phyloP scores from a whole-genome alignment of 192 early-diverging fungal species.

The Coemansia furcata region DNA sequence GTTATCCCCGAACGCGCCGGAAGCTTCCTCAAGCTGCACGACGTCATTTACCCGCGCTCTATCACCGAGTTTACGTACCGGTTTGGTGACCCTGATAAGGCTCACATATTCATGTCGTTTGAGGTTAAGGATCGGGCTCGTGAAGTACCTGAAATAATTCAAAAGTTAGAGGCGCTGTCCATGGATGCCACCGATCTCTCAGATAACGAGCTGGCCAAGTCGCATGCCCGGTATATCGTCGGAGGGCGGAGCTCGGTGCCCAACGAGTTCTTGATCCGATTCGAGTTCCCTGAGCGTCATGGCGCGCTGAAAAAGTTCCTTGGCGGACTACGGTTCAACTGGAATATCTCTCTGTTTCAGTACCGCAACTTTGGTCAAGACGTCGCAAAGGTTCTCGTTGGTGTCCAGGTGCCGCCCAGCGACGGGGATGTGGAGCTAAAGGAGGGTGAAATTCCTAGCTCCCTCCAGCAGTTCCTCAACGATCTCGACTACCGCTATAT shows the following conservation, averaged over 20 bases:
- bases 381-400: conserved; percentile 89
- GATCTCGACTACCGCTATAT: conserved; percentile 82
- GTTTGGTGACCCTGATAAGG: conserved; percentile 70
- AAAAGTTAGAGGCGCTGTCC: conserved; percentile 53
- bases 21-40: conserved; percentile 77
- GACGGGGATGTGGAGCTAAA: conserved; percentile 23
- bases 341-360: conserved; percentile 91
- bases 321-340: conserved; percentile 59
- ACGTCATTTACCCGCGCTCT: conserved; percentile 75
- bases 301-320: conserved; percentile 91
- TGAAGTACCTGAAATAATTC: conserved; percentile 73
- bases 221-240: conserved; percentile 92
- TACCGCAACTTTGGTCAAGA: conserved; percentile 97
- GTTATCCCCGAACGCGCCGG: conserved; percentile 93
- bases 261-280: conserved; percentile 89
- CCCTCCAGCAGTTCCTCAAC: conserved; percentile 77
- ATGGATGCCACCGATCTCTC: conserved; percentile 85
- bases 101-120: conserved; percentile 90
- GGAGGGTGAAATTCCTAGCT: conserved; percentile 23
- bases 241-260: conserved; percentile 77
- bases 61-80: conserved; percentile 91
- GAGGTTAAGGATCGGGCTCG: conserved; percentile 65
- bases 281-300: conserved; percentile 94
- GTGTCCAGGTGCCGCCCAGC: conserved; percentile 84
- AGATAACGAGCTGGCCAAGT: conserved; percentile 92